phyloP scores from a whole-genome alignment of 1,284 basidiomycete genomes.

The Kwoniella shivajii region DNA sequence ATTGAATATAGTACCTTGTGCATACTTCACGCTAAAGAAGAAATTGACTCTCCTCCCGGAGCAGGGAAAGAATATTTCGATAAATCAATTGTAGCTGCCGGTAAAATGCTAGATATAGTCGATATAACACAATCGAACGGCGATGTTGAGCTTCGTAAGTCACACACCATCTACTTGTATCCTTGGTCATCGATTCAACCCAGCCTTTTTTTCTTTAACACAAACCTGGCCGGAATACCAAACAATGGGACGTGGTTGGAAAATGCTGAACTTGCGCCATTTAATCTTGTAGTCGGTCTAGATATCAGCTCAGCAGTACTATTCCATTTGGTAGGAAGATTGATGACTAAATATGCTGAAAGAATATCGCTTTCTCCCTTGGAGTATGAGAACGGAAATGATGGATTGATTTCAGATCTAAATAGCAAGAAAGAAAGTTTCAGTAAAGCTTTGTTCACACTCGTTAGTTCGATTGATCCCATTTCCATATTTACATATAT shows the following conservation, averaged over 20 bases:
- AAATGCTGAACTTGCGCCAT: background rate
- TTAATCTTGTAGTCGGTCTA: background rate
- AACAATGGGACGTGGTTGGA: background rate
- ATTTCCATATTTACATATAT: background rate
- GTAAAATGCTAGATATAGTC: constrained; percentile 27
- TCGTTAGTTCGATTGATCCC: constrained; percentile 4
- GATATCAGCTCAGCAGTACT: constrained; percentile 2
- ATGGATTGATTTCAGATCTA: background rate
- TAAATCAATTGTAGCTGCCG: constrained; percentile 25
- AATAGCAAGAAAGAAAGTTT: constrained; percentile 2
- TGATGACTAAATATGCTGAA: constrained; percentile 9
- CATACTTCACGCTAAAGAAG: constrained; percentile 32
- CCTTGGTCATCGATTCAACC: background rate
- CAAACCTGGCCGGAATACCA: too few relatives aligned
- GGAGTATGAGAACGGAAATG: background rate
- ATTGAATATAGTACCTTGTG: constrained; percentile 9
- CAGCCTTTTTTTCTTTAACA: background rate
- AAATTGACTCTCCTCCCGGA: constrained; percentile 24
- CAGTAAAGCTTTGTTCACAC: background rate
- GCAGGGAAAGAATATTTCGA: constrained; percentile 23
- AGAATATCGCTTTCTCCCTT: background rate
- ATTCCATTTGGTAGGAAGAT: constrained; percentile 1
- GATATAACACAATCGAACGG: constrained; percentile 24
- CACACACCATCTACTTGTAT: background rate
- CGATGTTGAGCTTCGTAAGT: constrained; percentile 28